phyloP scores from a whole-genome alignment of 2,329 filamentous ascomycete species.

The Cladosporium sp. region DNA sequence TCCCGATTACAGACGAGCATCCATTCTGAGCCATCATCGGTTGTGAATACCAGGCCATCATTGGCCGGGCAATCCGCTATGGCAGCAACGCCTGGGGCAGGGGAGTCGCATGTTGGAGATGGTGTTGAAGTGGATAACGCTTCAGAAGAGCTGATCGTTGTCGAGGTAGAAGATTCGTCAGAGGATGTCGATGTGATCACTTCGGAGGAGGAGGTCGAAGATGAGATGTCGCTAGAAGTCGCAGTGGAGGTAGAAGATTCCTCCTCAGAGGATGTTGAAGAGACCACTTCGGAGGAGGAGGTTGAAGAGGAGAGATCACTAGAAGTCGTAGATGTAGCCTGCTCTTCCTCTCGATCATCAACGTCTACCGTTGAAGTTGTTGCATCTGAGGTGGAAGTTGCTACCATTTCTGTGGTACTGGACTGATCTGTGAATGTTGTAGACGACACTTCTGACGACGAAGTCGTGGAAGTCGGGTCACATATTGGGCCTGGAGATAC shows the following conservation, averaged over 20 bases:
- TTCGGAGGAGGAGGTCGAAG: background rate
- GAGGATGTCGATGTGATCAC: background rate
- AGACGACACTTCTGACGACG: background rate
- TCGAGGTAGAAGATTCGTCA: background rate
- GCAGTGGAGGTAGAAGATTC: background rate
- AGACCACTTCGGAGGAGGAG: background rate
- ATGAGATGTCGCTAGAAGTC: too few relatives aligned
- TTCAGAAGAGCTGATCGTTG: background rate
- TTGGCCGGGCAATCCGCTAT: background rate
- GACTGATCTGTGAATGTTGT: background rate
- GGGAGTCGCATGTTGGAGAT: background rate
- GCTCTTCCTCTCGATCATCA: background rate
- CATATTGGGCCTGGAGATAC: background rate
- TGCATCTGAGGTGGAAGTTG: background rate
- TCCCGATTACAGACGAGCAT: constrained; percentile 3
- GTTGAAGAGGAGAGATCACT: background rate
- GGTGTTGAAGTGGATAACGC: background rate
- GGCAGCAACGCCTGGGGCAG: background rate
- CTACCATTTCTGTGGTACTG: background rate
- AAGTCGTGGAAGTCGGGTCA: background rate
- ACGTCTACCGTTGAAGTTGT: background rate
- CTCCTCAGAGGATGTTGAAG: background rate
- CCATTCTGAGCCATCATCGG: constrained; percentile 3
- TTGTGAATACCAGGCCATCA: background rate
- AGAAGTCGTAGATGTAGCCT: background rate